phyloP scores from a whole-genome alignment of 768 basidiomycete species.

The Leccinum disarticulatum region DNA sequence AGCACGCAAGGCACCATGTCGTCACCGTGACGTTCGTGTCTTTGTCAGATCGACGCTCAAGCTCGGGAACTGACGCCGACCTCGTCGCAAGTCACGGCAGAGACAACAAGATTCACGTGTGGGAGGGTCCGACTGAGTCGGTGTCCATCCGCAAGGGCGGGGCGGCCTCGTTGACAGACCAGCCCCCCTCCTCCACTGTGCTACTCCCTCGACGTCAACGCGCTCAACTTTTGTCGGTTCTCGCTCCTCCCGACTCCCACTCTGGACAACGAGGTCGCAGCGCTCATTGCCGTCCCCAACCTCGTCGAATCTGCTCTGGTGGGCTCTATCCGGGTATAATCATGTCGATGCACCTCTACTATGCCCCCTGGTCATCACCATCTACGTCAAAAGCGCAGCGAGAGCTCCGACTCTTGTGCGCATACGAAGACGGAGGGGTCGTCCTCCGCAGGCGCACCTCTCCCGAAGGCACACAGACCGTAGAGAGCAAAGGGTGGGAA shows the following conservation, averaged over 20 bases:
- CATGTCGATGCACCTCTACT: conserved; percentile 81
- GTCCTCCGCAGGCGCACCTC: conserved; percentile 54
- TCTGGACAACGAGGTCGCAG: conserved; percentile 26
- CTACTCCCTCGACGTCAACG: conserved; percentile 85
- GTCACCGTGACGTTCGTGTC: conserved; percentile 81
- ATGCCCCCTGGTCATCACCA: conserved; percentile 30
- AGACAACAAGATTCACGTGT: conserved; percentile 84
- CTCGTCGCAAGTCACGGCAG: conserved; percentile 57
- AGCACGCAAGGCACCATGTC: conserved; percentile 55
- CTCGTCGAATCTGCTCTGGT: conserved; percentile 86
- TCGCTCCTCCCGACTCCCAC: conserved; percentile 49
- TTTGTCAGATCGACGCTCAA: background rate
- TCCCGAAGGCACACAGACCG: conserved; percentile 38
- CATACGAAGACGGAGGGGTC: conserved; percentile 90
- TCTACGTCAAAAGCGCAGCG: conserved; percentile 31
- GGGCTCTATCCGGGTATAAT: conserved; percentile 59
- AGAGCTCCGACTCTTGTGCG: conserved; percentile 64
- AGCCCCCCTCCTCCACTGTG: conserved; percentile 50
- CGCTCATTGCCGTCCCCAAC: conserved; percentile 81
- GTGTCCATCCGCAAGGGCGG: conserved; percentile 49
- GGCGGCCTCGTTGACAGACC: conserved; percentile 52
- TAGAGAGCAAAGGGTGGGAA: conserved; percentile 77
- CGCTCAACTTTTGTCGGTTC: conserved; percentile 92
- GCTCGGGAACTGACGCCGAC: background rate
- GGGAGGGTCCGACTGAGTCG: conserved; percentile 54